phyloP scores from a whole-genome alignment of 140 eudicot genomes.

The Ambrosia hybrid region DNA sequence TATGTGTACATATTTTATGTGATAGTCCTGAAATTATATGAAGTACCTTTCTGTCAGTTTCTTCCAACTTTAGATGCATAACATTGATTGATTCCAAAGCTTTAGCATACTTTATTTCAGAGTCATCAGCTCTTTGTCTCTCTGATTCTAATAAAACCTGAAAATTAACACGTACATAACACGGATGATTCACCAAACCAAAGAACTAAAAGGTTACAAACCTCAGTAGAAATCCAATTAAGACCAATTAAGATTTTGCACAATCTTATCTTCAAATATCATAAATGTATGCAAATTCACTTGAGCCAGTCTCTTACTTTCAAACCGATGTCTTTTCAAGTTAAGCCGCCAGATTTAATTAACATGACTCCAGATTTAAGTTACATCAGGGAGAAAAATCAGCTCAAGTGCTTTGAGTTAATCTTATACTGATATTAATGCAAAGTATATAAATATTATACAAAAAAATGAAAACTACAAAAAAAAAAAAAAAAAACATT shows the following conservation, averaged over 20 bases:
- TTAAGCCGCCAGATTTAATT: too few species aligned
- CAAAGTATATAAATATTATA: background rate
- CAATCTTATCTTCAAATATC: too few species aligned
- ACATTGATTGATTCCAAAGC: conserved; percentile 59
- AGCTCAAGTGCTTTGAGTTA: too few species aligned
- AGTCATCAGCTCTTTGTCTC: conserved; percentile 68
- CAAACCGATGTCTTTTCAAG: too few species aligned
- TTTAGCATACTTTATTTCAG: conserved; percentile 65
- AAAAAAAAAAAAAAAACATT: background rate
- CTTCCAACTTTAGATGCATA: conserved; percentile 66
- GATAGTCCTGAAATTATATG: conserved; percentile 47
- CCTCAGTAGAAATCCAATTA: too few species aligned
- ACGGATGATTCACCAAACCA: background rate
- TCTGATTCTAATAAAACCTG: conserved; percentile 63
- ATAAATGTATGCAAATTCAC: too few species aligned
- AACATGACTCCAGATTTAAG: too few species aligned
- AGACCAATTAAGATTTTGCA: too few species aligned
- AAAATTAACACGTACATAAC: conserved; percentile 25
- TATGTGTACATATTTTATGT: conserved; percentile 14
- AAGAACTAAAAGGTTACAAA: too few species aligned
- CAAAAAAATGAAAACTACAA: background rate
- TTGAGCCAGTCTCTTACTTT: too few species aligned
- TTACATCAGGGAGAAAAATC: too few species aligned
- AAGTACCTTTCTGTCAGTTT: conserved; percentile 64
- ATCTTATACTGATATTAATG: too few species aligned